Evolutionary conservation across 2,329 filamentous ascomycete species (phyloP).

Genomic region (Hypoxylon sp.): DNA sequence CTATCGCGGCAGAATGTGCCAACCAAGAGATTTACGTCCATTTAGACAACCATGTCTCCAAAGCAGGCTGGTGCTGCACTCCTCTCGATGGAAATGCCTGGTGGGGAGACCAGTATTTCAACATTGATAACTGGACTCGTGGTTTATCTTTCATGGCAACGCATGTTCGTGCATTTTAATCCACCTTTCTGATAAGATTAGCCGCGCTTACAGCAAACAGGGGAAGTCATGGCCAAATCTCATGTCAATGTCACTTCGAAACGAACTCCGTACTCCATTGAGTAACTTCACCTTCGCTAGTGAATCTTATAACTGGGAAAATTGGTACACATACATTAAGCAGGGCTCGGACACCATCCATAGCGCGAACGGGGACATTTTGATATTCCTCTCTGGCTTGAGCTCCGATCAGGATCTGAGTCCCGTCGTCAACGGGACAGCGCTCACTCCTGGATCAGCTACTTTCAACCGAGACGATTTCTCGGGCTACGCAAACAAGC

Average conservation of each 20-base stretch:
- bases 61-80: constrained; percentile 71
- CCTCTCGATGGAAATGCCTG: constrained; percentile 70
- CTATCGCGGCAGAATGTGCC: constrained; percentile 70
- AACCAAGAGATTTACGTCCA: constrained; percentile 71
- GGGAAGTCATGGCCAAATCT: constrained; percentile 64
- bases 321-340: constrained; percentile 67
- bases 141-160: constrained; percentile 72
- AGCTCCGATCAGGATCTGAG: constrained; percentile 68
- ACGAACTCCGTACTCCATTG: constrained; percentile 65
- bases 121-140: constrained; percentile 71
- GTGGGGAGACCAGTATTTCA: constrained; percentile 74
- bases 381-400: constrained; percentile 72
- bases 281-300: constrained; percentile 51
- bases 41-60: constrained; percentile 73
- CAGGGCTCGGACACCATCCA: constrained; percentile 68
- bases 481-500: constrained; percentile 64
- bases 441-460: constrained; percentile 61
- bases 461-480: constrained; percentile 65
- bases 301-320: constrained; percentile 67
- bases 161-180: constrained; percentile 55
- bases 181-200: not conserved
- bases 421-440: constrained; percentile 64
- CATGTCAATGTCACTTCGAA: constrained; percentile 67
- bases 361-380: constrained; percentile 63
- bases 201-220: constrained; percentile 37